Evolutionary conservation across 805 yeast species (phyloP), one percentile per base, ranked within the genome.

Genomic region (Sugiyamaella valdiviana): DNA sequence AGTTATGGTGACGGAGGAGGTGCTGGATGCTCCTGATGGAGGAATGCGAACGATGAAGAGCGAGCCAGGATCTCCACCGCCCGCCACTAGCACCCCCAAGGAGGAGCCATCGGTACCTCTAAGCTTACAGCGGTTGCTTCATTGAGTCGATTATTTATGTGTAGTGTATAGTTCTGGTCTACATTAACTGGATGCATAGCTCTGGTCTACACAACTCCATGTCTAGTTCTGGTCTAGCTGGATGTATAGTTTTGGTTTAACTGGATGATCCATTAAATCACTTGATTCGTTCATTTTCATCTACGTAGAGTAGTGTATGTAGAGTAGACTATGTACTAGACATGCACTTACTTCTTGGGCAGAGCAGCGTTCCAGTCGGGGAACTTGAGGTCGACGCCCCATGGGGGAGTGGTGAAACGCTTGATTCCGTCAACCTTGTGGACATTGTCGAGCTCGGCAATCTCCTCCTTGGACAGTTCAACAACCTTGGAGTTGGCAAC

Each of bases 401-500:
- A 61, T 20, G 57, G 48, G 23, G 63, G 63, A 21, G 39, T 45
- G 38, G 61, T 54, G 44, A 51, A 57, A 43, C 64, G 48, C 42
- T 50, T 50, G 43, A 48, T 52, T 14, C 64, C 64, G 29, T 51
- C 60, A n/a, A 51, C 47, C 51, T 54, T 52, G 54, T 65, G 68
- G 5, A 64, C 52, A 21, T 53, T 45, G 46, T 56, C 57, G 17
- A 76, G 57, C 16, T 51, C 54, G n/a, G 62, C 60, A 44, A 76
- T 47, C 42, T 78, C 81, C 42, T 70, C 74, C 16, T 59, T 56
- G 24, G 70, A 59, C 36, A 79, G 64, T 15, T 71, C 65, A 39
- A 68, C 53, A 44, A 64, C 55, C 51, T 67, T 65, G 37, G 69
- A 59, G 59, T 73, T 72, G 17, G 66, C 56, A 22, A 63, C 61